Evolutionary conservation across 805 yeast species (phyloP).

Genomic region (Yarrowia sp.): DNA sequence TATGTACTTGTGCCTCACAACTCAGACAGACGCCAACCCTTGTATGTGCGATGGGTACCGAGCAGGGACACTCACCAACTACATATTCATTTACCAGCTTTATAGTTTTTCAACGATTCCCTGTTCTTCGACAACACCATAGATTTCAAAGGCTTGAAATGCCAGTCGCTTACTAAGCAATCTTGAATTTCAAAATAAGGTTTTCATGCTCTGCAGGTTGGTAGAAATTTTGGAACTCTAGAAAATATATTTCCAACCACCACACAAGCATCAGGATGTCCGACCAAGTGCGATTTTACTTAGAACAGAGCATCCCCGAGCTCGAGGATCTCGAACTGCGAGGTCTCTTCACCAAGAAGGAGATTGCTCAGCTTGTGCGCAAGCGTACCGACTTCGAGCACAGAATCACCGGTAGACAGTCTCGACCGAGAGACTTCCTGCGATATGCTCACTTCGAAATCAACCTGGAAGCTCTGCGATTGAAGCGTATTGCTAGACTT

Average conservation of each 20-base stretch:
- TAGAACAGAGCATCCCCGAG: conserved; percentile 85
- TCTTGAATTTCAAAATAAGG: not conserved
- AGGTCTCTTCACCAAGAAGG: conserved; percentile 81
- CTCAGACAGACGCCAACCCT: no score
- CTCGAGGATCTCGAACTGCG: conserved; percentile 83
- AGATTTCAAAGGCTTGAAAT: no score
- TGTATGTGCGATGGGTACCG: no score
- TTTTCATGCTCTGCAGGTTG: not conserved
- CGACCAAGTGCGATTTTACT: conserved; percentile 62
- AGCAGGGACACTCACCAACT: no score
- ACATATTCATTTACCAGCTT: no score
- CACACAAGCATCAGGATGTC: conserved; percentile 51
- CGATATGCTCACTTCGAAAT: conserved; percentile 81
- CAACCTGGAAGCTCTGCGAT: conserved; percentile 77
- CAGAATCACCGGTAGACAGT: conserved; percentile 81
- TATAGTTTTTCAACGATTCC: no score
- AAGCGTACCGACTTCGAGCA: conserved; percentile 96
- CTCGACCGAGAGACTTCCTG: conserved; percentile 76
- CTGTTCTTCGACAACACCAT: no score
- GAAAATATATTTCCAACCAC: conserved; percentile 33
- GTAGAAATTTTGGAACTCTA: conserved; percentile 33
- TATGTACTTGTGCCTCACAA: no score
- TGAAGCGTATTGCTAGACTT: conserved; percentile 71
- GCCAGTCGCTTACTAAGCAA: not conserved
- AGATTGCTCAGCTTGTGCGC: conserved; percentile 84